Evolutionary conservation across 257 asterid species (phyloP).

Genomic region (Galeopsis tetrahit): DNA sequence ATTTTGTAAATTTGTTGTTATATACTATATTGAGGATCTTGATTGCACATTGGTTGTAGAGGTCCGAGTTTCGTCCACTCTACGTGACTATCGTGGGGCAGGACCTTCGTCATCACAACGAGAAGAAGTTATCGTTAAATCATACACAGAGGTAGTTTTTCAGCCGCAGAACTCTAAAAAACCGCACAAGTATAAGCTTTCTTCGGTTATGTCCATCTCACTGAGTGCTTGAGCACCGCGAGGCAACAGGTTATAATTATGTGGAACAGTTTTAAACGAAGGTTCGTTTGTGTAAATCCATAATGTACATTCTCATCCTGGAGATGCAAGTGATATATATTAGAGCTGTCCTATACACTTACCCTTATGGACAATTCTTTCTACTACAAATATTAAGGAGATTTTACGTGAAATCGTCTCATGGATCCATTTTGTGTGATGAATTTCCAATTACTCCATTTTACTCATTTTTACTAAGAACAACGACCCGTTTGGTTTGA

Average conservation of each 20-base stretch:
- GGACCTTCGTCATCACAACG: conserved; percentile 59
- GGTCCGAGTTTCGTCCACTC: conserved; percentile 52
- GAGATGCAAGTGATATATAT: neutral
- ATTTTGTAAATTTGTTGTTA: neutral
- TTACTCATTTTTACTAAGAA: neutral
- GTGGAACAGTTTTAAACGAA: neutral
- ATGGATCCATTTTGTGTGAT: neutral
- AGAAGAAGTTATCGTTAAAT: conserved; percentile 60
- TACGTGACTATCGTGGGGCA: conserved; percentile 69
- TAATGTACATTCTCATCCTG: neutral
- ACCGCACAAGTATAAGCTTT: conserved; percentile 63
- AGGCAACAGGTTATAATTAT: neutral
- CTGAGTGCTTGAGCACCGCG: conserved; percentile 60
- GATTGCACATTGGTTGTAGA: conserved; percentile 44
- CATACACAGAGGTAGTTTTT: conserved; percentile 74
- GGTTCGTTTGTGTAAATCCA: neutral
- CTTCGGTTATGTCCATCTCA: conserved; percentile 62
- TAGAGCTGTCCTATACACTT: neutral
- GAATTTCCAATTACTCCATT: neutral
- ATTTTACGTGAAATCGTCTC: neutral
- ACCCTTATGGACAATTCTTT: neutral
- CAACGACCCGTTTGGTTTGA: neutral
- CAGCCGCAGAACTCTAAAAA: conserved; percentile 59
- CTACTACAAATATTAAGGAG: neutral
- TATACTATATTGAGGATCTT: neutral